Evolutionary conservation across 768 basidiomycete genomes (phyloP).

Genomic region (Suillus lakei): DNA sequence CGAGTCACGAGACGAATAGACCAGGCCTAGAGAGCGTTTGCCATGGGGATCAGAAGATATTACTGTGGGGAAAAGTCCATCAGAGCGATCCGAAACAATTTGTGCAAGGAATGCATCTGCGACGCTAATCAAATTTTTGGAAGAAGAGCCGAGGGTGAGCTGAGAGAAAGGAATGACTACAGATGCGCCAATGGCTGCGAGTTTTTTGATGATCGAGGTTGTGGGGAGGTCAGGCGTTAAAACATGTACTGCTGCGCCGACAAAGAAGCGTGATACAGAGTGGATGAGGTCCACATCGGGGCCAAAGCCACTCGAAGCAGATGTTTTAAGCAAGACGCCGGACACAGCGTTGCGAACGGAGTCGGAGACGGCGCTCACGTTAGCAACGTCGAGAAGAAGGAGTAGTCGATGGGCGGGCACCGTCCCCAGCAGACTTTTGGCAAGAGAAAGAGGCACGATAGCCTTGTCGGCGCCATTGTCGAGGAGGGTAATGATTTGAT

Average conservation of each 20-base stretch:
- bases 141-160: constrained; percentile 63
- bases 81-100: constrained; percentile 82
- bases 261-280: constrained; percentile 77
- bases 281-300: constrained; percentile 73
- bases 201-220: constrained; percentile 61
- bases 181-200: constrained; percentile 61
- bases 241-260: constrained; percentile 65
- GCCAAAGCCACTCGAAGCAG: constrained; percentile 42
- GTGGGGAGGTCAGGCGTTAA: constrained; percentile 59
- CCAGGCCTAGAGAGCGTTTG: constrained; percentile 84
- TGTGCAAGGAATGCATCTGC: constrained; percentile 87
- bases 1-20: constrained; percentile 91
- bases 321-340: constrained; percentile 80
- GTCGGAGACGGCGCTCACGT: constrained; percentile 76
- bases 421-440: constrained; percentile 65
- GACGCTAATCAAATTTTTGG: constrained; percentile 66
- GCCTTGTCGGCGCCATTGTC: constrained; percentile 83
- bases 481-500: constrained; percentile 65
- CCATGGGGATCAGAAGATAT: constrained; percentile 72
- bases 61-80: constrained; percentile 93
- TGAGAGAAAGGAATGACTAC: constrained; percentile 75
- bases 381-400: constrained; percentile 75
- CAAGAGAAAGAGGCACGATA: constrained; percentile 70
- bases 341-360: constrained; percentile 74
- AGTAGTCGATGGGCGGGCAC: constrained; percentile 76